Evolutionary conservation across 495 filamentous ascomycete genomes (phyloP).

Genomic region (Trichoderma orchidacearum): DNA sequence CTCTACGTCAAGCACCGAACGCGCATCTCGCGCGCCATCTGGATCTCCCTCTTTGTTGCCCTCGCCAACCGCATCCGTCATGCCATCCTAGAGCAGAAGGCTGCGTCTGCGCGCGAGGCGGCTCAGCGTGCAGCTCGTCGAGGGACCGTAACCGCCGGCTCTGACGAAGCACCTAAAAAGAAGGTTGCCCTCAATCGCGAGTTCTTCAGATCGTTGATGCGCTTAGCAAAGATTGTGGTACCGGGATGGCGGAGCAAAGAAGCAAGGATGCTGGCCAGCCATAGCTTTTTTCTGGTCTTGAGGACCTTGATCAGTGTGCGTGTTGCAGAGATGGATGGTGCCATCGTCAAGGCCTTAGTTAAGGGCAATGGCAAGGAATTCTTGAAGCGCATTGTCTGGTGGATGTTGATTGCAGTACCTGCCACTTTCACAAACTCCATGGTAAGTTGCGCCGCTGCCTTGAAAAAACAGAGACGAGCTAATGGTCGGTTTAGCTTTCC

Average conservation of each 20-base stretch:
- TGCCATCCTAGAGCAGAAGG: constrained; percentile 87
- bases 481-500: constrained; percentile 46
- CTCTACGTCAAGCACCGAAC: constrained; percentile 80
- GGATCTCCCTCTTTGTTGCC: constrained; percentile 80
- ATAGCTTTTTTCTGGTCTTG: constrained; percentile 68
- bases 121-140: constrained; percentile 42
- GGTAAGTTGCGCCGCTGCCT: constrained; percentile 38
- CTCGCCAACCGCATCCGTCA: constrained; percentile 81
- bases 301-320: constrained; percentile 86
- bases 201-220: constrained; percentile 78
- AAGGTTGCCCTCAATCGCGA: constrained; percentile 90
- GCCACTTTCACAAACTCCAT: constrained; percentile 99
- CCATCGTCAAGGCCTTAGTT: constrained; percentile 79
- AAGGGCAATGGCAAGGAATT: constrained; percentile 88
- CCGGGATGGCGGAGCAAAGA: constrained; percentile 86
- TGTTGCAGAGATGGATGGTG: constrained; percentile 90
- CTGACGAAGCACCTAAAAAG: constrained; percentile 41
- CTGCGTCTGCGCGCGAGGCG: constrained; percentile 60
- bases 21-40: constrained; percentile 78
- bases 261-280: constrained; percentile 68
- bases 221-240: constrained; percentile 73
- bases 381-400: constrained; percentile 80
- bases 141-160: constrained; percentile 37
- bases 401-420: constrained; percentile 96
- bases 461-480: too few relatives aligned